Base-by-base conservation (phyloP, 2,329 filamentous ascomycete species). In the Fusarium odoratissimum region DNA sequence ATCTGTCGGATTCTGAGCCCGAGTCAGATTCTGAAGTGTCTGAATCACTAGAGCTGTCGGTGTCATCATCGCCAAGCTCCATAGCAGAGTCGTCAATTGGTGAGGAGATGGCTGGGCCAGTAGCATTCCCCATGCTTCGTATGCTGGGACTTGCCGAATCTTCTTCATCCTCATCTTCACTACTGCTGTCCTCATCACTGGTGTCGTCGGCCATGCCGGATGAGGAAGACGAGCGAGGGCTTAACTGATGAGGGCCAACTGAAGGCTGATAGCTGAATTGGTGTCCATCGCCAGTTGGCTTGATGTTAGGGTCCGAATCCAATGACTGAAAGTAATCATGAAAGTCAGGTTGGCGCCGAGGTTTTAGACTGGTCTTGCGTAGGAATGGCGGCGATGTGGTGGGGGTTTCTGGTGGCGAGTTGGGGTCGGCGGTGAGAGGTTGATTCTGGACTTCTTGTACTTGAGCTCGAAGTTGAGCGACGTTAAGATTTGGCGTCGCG, bases 401-500 rank as follows among this genome's bases (percentile, higher is more conserved):
- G 57, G 85, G 85, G 44, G 85, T 86, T 55, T 84, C 83, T 44
- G 85, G 85, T 70, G 85, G 85, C 75, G 85, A 87, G 62, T 84
- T 83, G 59, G 84, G 85, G 63, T 83, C 81, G 72, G 79, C 77
- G 77, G 78, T 75, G 74, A 75, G 75, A 62, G 70, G 69, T 59
- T 76, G 74, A 40, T 80, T 79, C 64, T 77, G 64, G 57, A 51
- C 38, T 44, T 73, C 54, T 48, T 57, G 66, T 40, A 55, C 57
- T 56, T 73, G 70, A 57, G 71, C 28, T 55, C 63, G 70, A 44
- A 58, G 37, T 37, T 67, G 70, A 63, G 71, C 75, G 62, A 80
- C 72, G 70, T 82, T 81, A 73, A 85, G 80, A 66, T 83, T 82
- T 60, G 84, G 84, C 68, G 84, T 85, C 44, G 82, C 78, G 61